These are phyloP conservation scores for Gossypium aridum DNA, from an alignment of 441 rosid genomes.

Conservation along the genomic window DNA sequence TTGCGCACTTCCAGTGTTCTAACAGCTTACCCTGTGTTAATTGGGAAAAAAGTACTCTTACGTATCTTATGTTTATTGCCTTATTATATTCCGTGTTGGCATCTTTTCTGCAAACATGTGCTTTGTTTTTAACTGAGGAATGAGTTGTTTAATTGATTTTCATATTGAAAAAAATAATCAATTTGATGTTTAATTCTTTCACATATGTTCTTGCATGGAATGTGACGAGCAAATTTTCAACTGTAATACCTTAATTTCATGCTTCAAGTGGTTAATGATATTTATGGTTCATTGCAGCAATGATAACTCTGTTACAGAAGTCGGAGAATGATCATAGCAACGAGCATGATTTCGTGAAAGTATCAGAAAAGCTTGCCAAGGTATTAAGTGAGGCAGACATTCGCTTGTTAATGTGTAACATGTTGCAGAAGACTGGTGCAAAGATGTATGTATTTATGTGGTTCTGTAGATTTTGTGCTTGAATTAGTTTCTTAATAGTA, in stretches of 20 bases:
- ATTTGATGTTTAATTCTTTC: neutral
- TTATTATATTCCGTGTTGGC: neutral
- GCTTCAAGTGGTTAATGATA: slow-evolving; percentile 9
- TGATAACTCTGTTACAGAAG: slow-evolving; percentile 49
- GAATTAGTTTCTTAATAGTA: neutral
- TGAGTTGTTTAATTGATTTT: neutral
- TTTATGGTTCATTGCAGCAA: slow-evolving; percentile 37
- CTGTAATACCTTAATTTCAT: neutral
- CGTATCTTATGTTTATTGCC: neutral
- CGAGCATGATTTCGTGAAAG: slow-evolving; percentile 34
- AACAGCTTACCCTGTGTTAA: neutral
- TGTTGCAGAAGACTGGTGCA: slow-evolving; percentile 45
- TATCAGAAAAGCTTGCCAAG: slow-evolving; percentile 62
- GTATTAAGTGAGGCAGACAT: slow-evolving; percentile 52
- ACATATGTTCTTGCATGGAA: neutral
- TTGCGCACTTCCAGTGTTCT: neutral
- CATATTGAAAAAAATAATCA: neutral
- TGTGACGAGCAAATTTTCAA: neutral
- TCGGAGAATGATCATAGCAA: slow-evolving; percentile 27
- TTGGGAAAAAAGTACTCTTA: neutral
- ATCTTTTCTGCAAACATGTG: neutral
- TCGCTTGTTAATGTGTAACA: slow-evolving; percentile 39
- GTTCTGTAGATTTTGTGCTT: neutral
- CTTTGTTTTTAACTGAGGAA: neutral
- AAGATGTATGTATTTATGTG: slow-evolving; percentile 43